These are phyloP conservation scores for Metschnikowia reukaufii DNA, from an alignment of 805 yeast genomes.

Conservation along the genomic window DNA sequence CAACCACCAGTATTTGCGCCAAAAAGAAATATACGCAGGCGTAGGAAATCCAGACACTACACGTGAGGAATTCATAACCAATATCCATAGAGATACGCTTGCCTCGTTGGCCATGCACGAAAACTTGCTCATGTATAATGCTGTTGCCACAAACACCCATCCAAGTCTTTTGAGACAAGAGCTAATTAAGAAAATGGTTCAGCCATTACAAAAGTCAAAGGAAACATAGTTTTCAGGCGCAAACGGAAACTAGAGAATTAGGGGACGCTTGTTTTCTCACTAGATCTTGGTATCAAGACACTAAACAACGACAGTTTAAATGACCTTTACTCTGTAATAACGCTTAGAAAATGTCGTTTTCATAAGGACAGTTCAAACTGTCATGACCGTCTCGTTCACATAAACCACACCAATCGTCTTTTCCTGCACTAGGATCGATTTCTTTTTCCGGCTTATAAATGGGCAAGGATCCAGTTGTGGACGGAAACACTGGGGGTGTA, in stretches of 20 bases:
- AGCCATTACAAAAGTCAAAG: slow-evolving; percentile 16
- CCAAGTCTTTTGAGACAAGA: slow-evolving; percentile 30
- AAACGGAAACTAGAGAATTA: no score
- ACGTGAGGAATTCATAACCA: slow-evolving; percentile 64
- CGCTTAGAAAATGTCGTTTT: slow-evolving; percentile 50
- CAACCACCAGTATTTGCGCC: slow-evolving; percentile 52
- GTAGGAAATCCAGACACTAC: slow-evolving; percentile 75
- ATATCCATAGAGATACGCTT: slow-evolving; percentile 65
- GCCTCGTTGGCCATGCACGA: slow-evolving; percentile 63
- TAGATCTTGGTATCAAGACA: no score
- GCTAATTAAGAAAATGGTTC: slow-evolving; percentile 37
- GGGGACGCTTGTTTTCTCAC: no score
- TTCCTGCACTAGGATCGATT: slow-evolving; percentile 71
- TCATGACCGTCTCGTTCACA: slow-evolving; percentile 92
- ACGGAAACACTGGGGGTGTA: slow-evolving; percentile 2
- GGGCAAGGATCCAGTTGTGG: slow-evolving; percentile 31
- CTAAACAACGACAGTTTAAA: no score
- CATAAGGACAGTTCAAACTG: slow-evolving; percentile 85
- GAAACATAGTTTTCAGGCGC: not conserved
- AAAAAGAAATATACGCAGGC: slow-evolving; percentile 66
- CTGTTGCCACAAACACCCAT: slow-evolving; percentile 50
- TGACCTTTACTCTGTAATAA: not conserved
- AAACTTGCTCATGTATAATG: slow-evolving; percentile 50
- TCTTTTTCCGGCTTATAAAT: slow-evolving; percentile 49
- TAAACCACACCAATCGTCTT: slow-evolving; percentile 84